Percentiles rank a stretch among this genome's conserved stretches.
Conservation (phyloP, 768 basidiomycete species). For the Trametes cingulata region DNA sequence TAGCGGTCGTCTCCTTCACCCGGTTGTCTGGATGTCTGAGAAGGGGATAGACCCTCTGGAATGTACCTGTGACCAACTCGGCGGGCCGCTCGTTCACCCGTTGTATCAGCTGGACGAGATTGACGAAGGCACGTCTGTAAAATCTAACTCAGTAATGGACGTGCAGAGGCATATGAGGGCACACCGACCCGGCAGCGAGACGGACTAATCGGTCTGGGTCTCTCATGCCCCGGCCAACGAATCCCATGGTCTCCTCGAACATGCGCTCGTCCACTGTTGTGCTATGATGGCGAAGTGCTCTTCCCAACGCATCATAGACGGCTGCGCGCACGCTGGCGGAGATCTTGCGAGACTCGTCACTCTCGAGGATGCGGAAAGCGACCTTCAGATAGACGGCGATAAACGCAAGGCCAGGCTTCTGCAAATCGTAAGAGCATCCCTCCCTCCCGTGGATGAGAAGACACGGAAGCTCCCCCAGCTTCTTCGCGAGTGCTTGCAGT, state of each 20-base stretch:
- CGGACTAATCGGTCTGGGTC: constrained; percentile 61
- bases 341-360: constrained; percentile 45
- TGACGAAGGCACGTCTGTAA: constrained; percentile 48
- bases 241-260: constrained; percentile 36
- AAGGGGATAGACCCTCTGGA: constrained; percentile 49
- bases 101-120: constrained; percentile 47
- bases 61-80: constrained; percentile 39
- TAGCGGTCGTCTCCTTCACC: constrained; percentile 62
- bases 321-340: constrained; percentile 44
- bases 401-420: constrained; percentile 16
- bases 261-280: constrained; percentile 14
- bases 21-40: constrained; percentile 48
- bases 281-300: constrained; percentile 25
- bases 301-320: constrained; percentile 22
- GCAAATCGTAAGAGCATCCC: constrained; percentile 9
- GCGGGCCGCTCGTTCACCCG: constrained; percentile 34
- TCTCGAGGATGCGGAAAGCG: constrained; percentile 46
- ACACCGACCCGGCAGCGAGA: constrained; percentile 65
- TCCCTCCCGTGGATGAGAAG: constrained; percentile 22
- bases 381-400: constrained; percentile 39
- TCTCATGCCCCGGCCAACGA: constrained; percentile 50
- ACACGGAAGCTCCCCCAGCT: constrained; percentile 24
- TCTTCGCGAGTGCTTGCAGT: constrained; percentile 37
- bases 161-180: neutral
- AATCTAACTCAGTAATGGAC: constrained; percentile 1